Percentiles rank a stretch among this genome's conserved stretches.
These are phyloP conservation scores for Mycena vulgaris DNA, from an alignment of 768 basidiomycete species.

Conservation along the genomic window DNA sequence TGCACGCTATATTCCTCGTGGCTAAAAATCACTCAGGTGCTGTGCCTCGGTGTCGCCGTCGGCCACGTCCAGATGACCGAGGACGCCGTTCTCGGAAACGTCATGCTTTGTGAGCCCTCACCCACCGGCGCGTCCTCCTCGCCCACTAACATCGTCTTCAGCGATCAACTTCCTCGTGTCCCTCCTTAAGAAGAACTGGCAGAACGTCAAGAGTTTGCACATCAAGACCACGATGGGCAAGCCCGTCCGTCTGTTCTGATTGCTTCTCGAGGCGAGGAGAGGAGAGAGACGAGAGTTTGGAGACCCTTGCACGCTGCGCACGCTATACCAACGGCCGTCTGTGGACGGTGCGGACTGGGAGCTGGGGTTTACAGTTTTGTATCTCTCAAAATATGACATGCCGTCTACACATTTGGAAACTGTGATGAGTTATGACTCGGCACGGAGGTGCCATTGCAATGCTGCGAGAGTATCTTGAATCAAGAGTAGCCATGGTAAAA, in stretches of 20 bases:
- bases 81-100: slow-evolving; percentile 96
- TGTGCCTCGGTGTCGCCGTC: slow-evolving; percentile 98
- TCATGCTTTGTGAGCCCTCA: slow-evolving; percentile 90
- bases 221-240: slow-evolving; percentile 96
- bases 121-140: not conserved
- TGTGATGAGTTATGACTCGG: too few species aligned
- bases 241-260: slow-evolving; percentile 82
- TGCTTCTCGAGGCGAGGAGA: slow-evolving; percentile 6
- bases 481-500: too few species aligned
- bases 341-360: slow-evolving; percentile 38
- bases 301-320: slow-evolving; percentile 40
- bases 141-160: slow-evolving; percentile 46
- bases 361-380: slow-evolving; percentile 36
- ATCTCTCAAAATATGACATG: slow-evolving; percentile 33
- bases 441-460: too few species aligned
- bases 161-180: slow-evolving; percentile 99
- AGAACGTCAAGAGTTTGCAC: slow-evolving; percentile 98
- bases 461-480: too few species aligned
- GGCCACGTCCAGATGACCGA: slow-evolving; percentile 98
- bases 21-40: slow-evolving; percentile 59
- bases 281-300: slow-evolving; percentile 19
- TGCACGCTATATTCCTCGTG: not conserved
- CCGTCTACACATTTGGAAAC: not conserved
- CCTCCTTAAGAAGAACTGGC: slow-evolving; percentile 99
- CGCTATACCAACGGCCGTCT: slow-evolving; percentile 41